A percentile compares a stretch with the other conserved stretches of the same genome.
Conservation (phyloP, 768 basidiomycete genomes). For the Mycena belliarum region DNA sequence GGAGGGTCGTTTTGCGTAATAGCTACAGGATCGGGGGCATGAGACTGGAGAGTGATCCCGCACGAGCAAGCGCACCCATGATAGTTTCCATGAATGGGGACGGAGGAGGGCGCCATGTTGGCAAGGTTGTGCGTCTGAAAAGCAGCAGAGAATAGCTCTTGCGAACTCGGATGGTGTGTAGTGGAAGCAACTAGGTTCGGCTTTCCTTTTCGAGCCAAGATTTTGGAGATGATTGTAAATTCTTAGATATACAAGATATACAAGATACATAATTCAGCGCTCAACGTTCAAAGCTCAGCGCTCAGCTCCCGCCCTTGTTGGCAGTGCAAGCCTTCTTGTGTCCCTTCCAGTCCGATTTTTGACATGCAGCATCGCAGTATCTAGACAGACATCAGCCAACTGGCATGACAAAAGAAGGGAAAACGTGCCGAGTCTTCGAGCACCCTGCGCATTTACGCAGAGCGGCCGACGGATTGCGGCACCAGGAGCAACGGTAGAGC, state of each 20-base stretch:
- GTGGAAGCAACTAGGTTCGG: no score
- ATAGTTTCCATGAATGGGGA: conserved; percentile 72
- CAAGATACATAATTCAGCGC: not conserved
- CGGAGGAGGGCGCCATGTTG: conserved; percentile 7
- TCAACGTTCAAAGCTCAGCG: no score
- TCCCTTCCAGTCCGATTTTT: conserved; percentile 38
- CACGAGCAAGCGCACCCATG: conserved; percentile 48
- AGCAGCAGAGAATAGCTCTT: no score
- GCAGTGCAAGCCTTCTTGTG: conserved; percentile 23
- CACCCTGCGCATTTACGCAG: conserved; percentile 54
- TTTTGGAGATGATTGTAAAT: no score
- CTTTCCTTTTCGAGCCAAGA: no score
- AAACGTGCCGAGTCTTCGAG: conserved; percentile 37
- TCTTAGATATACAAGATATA: no score
- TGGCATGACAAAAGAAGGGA: not conserved
- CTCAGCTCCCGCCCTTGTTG: not conserved
- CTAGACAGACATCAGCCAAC: conserved; percentile 19
- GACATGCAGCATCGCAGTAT: conserved; percentile 40
- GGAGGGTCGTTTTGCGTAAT: conserved; percentile 74
- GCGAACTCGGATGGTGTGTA: no score
- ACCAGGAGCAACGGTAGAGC: conserved; percentile 65
- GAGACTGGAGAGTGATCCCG: conserved; percentile 1
- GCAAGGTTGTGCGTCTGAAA: not conserved
- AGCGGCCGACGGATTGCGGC: conserved; percentile 61
- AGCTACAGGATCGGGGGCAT: conserved; percentile 41